These are phyloP conservation scores for Epicoccum nigrum DNA, from an alignment of 2,329 filamentous ascomycete genomes.

Conservation along the genomic window DNA sequence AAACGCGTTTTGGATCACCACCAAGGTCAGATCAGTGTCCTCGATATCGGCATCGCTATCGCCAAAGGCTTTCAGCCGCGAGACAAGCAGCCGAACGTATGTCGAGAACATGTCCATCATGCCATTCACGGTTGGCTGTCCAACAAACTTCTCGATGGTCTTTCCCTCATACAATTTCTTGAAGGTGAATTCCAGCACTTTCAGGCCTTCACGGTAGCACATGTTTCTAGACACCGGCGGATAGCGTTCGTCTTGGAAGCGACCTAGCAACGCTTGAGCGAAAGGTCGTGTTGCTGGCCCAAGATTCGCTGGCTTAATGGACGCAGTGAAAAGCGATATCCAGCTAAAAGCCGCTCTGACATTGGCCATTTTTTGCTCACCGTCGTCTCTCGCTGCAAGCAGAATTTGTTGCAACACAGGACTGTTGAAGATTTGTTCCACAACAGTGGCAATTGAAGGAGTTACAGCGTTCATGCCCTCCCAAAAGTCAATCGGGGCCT, in stretches of 20 bases:
- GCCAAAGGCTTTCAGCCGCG: conserved; percentile 38
- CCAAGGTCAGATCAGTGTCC: conserved; percentile 59
- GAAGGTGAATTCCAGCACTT: conserved; percentile 45
- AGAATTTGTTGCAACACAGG: conserved; percentile 69
- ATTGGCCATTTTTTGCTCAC: conserved; percentile 62
- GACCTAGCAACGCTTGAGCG: conserved; percentile 73
- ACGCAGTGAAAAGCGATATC: conserved; percentile 78
- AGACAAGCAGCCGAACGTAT: conserved; percentile 55
- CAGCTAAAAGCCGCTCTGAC: conserved; percentile 73
- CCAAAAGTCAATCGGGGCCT: conserved; percentile 83
- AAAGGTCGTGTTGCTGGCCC: conserved; percentile 82
- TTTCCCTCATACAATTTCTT: conserved; percentile 42
- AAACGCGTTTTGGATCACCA: conserved; percentile 70
- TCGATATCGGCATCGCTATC: conserved; percentile 33
- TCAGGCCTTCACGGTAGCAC: conserved; percentile 66
- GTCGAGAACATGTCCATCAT: conserved; percentile 70
- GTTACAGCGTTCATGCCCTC: conserved; percentile 82
- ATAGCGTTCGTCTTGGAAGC: conserved; percentile 62
- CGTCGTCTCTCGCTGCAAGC: conserved; percentile 49
- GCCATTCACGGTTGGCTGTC: conserved; percentile 55
- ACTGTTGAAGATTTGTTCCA: conserved; percentile 82
- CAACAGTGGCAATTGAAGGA: conserved; percentile 76
- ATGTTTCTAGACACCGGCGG: conserved; percentile 64
- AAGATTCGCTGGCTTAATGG: conserved; percentile 75
- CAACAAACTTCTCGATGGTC: conserved; percentile 45